A percentile compares a stretch with the other conserved stretches of the same genome.
phyloP scores from a whole-genome alignment of 2,329 filamentous ascomycete genomes.

The Ophioceras dolichostomum region DNA sequence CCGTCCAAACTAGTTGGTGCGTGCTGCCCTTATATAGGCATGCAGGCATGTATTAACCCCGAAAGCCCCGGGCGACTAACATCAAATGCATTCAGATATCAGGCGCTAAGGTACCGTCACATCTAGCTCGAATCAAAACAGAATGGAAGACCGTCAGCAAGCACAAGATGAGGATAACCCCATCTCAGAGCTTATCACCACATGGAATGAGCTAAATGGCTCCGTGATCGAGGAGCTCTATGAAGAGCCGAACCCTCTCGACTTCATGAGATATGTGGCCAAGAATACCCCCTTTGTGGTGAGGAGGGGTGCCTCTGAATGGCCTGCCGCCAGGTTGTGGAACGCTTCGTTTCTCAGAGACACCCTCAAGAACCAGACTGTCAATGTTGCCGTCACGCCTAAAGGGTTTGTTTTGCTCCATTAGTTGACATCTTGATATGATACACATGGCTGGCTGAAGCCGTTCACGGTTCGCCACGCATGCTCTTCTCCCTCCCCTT shows the following conservation, averaged over 20 bases:
- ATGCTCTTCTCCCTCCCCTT: background rate
- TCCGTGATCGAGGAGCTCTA: conserved; percentile 45
- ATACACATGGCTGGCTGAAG: too few species aligned
- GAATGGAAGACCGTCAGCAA: too few species aligned
- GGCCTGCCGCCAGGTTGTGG: conserved; percentile 54
- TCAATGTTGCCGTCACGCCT: conserved; percentile 73
- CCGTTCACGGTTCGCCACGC: too few species aligned
- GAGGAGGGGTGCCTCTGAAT: conserved; percentile 46
- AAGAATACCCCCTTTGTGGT: conserved; percentile 66
- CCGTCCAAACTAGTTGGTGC: too few species aligned
- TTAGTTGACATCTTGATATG: too few species aligned
- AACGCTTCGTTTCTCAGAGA: conserved; percentile 43
- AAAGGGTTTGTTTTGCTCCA: conserved; percentile 43
- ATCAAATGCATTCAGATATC: too few species aligned
- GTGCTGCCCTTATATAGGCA: too few species aligned
- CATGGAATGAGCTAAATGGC: conserved; percentile 64
- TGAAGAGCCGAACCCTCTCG: conserved; percentile 57
- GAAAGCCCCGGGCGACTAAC: background rate
- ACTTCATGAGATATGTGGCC: conserved; percentile 69
- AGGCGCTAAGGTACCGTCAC: too few species aligned
- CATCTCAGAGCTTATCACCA: conserved; percentile 44
- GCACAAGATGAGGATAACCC: too few species aligned
- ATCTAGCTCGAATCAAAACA: too few species aligned
- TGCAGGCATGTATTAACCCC: too few species aligned
- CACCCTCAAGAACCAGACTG: conserved; percentile 39